Conservation (phyloP, 1,284 basidiomycete species). For the Ustilago loliicola region DNA sequence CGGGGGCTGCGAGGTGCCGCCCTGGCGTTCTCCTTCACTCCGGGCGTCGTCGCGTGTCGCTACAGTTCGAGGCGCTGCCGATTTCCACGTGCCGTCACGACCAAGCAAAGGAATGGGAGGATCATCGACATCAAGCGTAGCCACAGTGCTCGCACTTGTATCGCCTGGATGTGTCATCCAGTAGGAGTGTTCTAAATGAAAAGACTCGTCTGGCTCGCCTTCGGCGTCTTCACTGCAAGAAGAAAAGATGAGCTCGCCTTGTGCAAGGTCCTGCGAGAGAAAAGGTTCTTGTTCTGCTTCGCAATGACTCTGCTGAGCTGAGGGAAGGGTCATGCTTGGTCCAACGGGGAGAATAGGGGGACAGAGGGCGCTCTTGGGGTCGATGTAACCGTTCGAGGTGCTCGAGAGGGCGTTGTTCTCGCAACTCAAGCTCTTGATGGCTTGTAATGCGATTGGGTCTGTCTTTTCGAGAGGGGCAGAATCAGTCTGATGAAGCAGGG, state of each 20-base stretch:
- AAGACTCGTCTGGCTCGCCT: slow-evolving; percentile 34
- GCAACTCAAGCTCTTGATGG: slow-evolving; percentile 3
- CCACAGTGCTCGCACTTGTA: slow-evolving; percentile 19
- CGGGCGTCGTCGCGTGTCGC: neutral
- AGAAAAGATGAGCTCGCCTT: slow-evolving; percentile 1
- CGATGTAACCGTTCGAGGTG: slow-evolving; percentile 5
- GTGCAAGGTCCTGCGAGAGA: neutral
- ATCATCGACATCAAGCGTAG: slow-evolving; percentile 20
- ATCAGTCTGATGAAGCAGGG: neutral
- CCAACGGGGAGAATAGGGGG: neutral
- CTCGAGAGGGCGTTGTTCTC: neutral
- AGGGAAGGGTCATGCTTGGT: neutral
- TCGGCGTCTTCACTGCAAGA: slow-evolving; percentile 44
- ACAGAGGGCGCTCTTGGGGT: slow-evolving; percentile 12
- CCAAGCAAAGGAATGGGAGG: slow-evolving; percentile 22
- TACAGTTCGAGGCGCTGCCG: neutral
- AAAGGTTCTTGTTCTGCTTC: neutral
- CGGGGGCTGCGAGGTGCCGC: neutral
- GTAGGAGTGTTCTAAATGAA: slow-evolving; percentile 18
- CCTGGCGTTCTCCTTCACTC: neutral
- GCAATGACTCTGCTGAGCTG: neutral
- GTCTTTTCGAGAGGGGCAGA: neutral
- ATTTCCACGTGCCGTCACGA: slow-evolving; percentile 26
- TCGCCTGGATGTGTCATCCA: slow-evolving; percentile 22
- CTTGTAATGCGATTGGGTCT: neutral